A percentile compares a stretch with the other conserved stretches of the same genome.
Conservation (phyloP, 371 early-diverging fungal species). For the Zychaea mexicana region DNA sequence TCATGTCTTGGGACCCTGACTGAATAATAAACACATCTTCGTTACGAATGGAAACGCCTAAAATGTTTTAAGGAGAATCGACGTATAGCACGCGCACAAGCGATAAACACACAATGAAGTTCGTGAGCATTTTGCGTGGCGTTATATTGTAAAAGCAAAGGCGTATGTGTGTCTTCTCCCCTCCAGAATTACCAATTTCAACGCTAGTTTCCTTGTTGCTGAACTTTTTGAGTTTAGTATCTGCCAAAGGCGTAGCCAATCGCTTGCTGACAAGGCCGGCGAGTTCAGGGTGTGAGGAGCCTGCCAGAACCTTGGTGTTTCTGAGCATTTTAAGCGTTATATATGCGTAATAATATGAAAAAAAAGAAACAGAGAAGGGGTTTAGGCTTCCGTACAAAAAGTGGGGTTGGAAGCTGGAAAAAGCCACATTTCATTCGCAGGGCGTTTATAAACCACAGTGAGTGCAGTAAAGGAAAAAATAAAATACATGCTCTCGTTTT, state of each 20-base stretch:
- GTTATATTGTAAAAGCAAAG: too few relatives aligned
- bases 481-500: too few relatives aligned
- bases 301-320: constrained; percentile 90
- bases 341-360: not conserved
- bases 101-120: too few relatives aligned
- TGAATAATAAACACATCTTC: constrained; percentile 98
- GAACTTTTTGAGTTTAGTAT: constrained; percentile 32
- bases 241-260: constrained; percentile 77
- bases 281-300: constrained; percentile 94
- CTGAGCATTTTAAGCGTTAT: constrained; percentile 54
- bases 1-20: constrained; percentile 85
- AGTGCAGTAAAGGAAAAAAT: too few relatives aligned
- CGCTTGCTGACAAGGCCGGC: constrained; percentile 77
- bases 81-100: too few relatives aligned
- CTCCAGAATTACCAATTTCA: constrained; percentile 26
- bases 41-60: constrained; percentile 91
- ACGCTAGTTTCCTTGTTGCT: constrained; percentile 32
- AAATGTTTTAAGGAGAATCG: not conserved
- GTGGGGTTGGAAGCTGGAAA: not conserved
- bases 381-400: constrained; percentile 9
- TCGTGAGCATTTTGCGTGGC: too few relatives aligned
- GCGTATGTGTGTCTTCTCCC: too few relatives aligned
- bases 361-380: not conserved
- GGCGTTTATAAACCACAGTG: too few relatives aligned
- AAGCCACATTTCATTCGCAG: not conserved